Percentiles rank a stretch among this genome's conserved stretches.
Evolutionary conservation across 164 flowering plant genomes (phyloP).

Genomic region (Aristolochia contorta): DNA sequence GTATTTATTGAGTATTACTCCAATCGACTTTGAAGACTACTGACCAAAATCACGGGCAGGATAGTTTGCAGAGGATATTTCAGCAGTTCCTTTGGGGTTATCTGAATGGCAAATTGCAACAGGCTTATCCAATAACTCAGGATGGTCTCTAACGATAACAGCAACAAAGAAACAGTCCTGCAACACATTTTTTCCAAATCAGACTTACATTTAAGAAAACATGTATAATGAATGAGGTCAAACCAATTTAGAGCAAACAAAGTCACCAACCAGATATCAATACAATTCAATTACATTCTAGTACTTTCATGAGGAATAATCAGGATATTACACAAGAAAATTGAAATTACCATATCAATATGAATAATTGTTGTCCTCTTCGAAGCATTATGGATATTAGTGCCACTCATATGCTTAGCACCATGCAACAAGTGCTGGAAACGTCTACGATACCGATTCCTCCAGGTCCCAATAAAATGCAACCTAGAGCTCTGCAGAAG

Average conservation of each 20-base stretch:
- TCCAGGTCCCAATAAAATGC: conserved; percentile 99
- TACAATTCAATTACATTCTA: too few relatives aligned
- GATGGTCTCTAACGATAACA: conserved; percentile 61
- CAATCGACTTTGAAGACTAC: conserved; percentile 6
- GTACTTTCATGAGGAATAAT: too few relatives aligned
- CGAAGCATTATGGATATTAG: conserved; percentile 13
- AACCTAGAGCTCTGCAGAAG: conserved; percentile 71
- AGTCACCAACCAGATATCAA: not conserved
- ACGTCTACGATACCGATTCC: conserved; percentile 80
- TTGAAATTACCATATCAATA: conserved; percentile 72
- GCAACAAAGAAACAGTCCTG: conserved; percentile 97
- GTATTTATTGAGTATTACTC: not conserved
- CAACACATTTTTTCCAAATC: not conserved
- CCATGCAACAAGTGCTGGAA: conserved; percentile 33
- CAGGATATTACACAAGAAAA: too few relatives aligned
- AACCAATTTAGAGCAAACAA: not conserved
- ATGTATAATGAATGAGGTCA: not conserved
- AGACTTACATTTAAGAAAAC: not conserved
- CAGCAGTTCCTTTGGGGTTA: conserved; percentile 92
- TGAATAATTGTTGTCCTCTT: conserved; percentile 44
- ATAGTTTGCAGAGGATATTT: conserved; percentile 94
- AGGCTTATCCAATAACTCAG: conserved; percentile 66
- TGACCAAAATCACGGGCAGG: conserved; percentile 82
- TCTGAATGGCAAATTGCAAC: conserved; percentile 95
- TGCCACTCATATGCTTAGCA: conserved; percentile 17